These are phyloP conservation scores for Penicillium salamii DNA, from an alignment of 495 filamentous ascomycete genomes.

Conservation along the genomic window DNA sequence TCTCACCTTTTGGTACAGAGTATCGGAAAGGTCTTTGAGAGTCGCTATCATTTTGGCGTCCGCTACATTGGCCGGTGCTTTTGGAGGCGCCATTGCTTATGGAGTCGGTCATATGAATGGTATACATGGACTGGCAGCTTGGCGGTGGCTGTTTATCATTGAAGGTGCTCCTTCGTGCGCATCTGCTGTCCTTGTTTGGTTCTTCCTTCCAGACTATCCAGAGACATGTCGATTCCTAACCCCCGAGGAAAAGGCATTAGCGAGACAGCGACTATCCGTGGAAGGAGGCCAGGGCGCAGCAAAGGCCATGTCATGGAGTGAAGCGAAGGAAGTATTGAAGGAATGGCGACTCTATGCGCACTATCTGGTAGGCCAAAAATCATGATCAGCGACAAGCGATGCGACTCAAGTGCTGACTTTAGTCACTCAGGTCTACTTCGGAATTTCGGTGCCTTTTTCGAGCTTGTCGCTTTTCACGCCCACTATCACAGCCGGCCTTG, in stretches of 20 bases:
- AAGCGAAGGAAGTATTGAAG: constrained; percentile 54
- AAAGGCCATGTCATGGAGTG: constrained; percentile 57
- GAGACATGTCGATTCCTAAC: constrained; percentile 55
- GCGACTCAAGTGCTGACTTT: too few relatives aligned
- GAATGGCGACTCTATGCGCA: constrained; percentile 65
- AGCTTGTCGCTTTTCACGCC: constrained; percentile 71
- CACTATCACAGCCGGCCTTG: constrained; percentile 63
- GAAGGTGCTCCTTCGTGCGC: constrained; percentile 62
- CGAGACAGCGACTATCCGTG: constrained; percentile 46
- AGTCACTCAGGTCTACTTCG: constrained; percentile 68
- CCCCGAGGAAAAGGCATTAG: constrained; percentile 53
- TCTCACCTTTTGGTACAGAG: constrained; percentile 68
- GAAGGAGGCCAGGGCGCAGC: constrained; percentile 58
- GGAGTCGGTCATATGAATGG: constrained; percentile 67
- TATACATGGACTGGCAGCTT: constrained; percentile 55
- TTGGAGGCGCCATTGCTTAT: constrained; percentile 67
- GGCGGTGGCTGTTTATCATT: constrained; percentile 75
- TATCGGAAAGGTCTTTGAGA: constrained; percentile 61
- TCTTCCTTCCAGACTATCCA: constrained; percentile 64
- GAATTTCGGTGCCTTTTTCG: constrained; percentile 63
- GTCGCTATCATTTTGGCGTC: constrained; percentile 65
- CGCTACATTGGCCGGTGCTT: constrained; percentile 68
- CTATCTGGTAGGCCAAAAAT: too few relatives aligned
- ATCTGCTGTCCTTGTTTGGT: constrained; percentile 54
- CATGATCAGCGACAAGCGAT: too few relatives aligned